phyloP scores from a whole-genome alignment of 1,284 basidiomycete genomes.

The Sanghuangporus weigelae region DNA sequence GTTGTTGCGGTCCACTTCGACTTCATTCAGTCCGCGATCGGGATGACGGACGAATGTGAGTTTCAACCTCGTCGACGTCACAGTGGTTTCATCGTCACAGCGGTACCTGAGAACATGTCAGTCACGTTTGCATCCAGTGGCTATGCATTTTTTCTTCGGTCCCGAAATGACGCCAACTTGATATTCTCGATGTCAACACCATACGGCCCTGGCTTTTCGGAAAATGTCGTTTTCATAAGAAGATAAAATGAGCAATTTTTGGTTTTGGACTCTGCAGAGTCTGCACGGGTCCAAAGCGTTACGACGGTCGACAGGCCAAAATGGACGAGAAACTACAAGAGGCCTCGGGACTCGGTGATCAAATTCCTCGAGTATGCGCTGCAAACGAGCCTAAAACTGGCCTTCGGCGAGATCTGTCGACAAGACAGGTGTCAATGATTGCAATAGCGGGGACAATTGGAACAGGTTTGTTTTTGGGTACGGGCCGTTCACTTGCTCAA shows the following conservation, averaged over 20 bases:
- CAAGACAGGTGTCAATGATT: constrained; percentile 78
- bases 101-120: too few relatives aligned
- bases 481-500: constrained; percentile 64
- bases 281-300: not conserved
- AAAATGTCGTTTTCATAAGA: not conserved
- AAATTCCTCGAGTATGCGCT: not conserved
- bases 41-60: too few relatives aligned
- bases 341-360: not conserved
- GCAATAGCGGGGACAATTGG: constrained; percentile 69
- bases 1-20: too few relatives aligned
- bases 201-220: not conserved
- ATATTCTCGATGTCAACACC: not conserved
- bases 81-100: too few relatives aligned
- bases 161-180: not conserved
- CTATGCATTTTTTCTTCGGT: too few relatives aligned
- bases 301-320: not conserved
- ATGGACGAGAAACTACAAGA: not conserved
- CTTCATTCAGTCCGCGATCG: too few relatives aligned
- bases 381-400: constrained; percentile 10
- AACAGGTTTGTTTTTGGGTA: constrained; percentile 27
- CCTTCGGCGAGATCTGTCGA: constrained; percentile 60
- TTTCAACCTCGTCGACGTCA: too few relatives aligned
- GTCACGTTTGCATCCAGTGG: too few relatives aligned
- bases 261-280: not conserved
- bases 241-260: not conserved